These are phyloP conservation scores for Pythium plurisporium DNA, from an alignment of 352 stramenopile genomes.

Conservation along the genomic window DNA sequence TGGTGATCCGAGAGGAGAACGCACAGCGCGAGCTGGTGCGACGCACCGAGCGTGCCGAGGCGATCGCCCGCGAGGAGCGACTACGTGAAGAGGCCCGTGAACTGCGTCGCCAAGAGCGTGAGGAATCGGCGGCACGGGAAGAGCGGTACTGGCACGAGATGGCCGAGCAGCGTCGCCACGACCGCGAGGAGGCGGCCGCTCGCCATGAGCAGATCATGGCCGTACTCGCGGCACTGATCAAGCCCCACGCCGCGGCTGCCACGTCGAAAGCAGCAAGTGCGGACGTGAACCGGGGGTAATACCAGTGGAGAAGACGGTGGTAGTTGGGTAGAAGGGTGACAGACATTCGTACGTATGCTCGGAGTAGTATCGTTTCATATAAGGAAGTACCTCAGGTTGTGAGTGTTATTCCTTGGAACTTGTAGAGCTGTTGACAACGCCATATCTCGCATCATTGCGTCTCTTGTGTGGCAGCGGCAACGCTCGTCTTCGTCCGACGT, in stretches of 20 bases:
- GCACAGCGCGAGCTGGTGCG: conserved; percentile 5
- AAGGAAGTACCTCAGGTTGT: too few species aligned
- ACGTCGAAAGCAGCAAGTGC: not conserved
- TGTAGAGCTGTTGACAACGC: too few species aligned
- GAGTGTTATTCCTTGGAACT: too few species aligned
- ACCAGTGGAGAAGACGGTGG: too few species aligned
- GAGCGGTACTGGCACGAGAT: conserved; percentile 11
- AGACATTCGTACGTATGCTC: too few species aligned
- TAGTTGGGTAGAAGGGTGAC: too few species aligned
- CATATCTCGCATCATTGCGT: too few species aligned
- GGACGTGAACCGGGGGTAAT: not conserved
- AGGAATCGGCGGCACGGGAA: conserved; percentile 3
- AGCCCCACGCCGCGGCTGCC: not conserved
- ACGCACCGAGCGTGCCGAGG: not conserved
- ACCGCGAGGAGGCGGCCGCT: conserved; percentile 5
- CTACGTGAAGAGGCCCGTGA: conserved; percentile 1
- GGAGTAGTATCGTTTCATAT: too few species aligned
- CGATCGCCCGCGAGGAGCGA: conserved; percentile 2
- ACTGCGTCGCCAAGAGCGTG: conserved; percentile 4
- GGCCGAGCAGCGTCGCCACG: conserved; percentile 9
- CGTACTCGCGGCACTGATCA: conserved; percentile 2
- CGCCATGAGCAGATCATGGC: conserved; percentile 16
- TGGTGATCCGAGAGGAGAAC: conserved; percentile 12
- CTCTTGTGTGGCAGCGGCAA: too few species aligned
- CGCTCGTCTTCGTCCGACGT: too few species aligned